Evolutionary conservation across 805 yeast species (phyloP), one percentile per base, ranked within the genome.

Genomic region (Saccharomycopsis fibuligera): DNA sequence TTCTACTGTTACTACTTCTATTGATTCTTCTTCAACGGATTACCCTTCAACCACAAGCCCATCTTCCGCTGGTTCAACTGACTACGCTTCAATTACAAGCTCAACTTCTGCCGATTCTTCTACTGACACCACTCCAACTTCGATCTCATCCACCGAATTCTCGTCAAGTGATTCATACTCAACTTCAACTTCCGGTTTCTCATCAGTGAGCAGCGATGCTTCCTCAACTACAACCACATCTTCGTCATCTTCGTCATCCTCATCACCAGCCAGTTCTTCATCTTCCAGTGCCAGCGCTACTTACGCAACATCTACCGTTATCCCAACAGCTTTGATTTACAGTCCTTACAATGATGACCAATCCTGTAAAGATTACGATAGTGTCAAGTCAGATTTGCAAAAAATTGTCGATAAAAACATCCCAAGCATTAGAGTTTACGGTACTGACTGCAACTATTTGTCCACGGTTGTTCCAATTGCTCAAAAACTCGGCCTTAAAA

Each of bases 371-470:
- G 70, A 68, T 51, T 65, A 72, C 39, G 67, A 60, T 48, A 61
- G 75, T 12, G 85, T 90, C 39, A 51, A 63, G 42, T 53, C 67
- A 21, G 96, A 90, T 64, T 69, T 90, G 51, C 56, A 68, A 27
- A 58, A 67, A 51, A 85, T 90, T 58, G 60, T 66, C 23, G 62
- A 74, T 48, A 79, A 78, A 60, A 86, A 88, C 48, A 81, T 89
- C 58, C 61, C 67, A 35, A 74, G 75, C 45, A 68, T 90, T 47
- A 79, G 97, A 69, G 63, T 87, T 46, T 90, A 90, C 62, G 95
- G 96, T 57, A 83, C 86, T 50, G 97, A 90, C 65, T 90, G 97
- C 69, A 72, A 76, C 62, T 76, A 84, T 23, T 65, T 86, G 43
- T 60, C 73, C 27, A 79, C 83, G 2, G 79, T 88, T 35, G 72